Evolutionary conservation across 176 grass and related monocot genomes (phyloP).

Genomic region (Bonia amplexicaulis): DNA sequence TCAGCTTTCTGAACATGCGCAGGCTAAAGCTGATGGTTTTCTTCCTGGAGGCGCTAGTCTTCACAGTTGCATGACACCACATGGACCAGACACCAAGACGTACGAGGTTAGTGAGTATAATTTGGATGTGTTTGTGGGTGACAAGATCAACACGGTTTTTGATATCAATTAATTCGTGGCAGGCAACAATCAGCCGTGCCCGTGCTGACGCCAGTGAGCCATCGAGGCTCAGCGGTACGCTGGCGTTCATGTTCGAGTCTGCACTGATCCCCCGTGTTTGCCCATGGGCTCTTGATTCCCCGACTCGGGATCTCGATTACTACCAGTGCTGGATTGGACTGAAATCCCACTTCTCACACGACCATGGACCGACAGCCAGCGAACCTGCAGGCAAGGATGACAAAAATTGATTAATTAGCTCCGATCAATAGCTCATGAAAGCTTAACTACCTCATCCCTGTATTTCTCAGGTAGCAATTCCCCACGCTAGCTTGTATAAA

Average conservation of each 20-base stretch:
- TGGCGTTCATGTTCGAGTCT: constrained; percentile 96
- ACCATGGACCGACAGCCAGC: background rate
- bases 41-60: constrained; percentile 90
- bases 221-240: constrained; percentile 43
- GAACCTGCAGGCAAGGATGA: background rate
- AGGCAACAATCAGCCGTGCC: constrained; percentile 50
- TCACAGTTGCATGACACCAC: constrained; percentile 91
- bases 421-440: background rate
- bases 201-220: constrained; percentile 39
- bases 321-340: constrained; percentile 91
- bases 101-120: constrained; percentile 51
- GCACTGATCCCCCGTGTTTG: constrained; percentile 74
- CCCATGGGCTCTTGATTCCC: constrained; percentile 74
- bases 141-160: background rate
- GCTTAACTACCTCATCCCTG: background rate
- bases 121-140: background rate
- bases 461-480: background rate
- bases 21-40: constrained; percentile 95
- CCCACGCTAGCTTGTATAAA: background rate
- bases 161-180: background rate
- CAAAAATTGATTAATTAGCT: too few relatives aligned
- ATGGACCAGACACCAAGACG: constrained; percentile 87
- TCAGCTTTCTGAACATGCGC: background rate
- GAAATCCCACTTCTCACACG: constrained; percentile 62
- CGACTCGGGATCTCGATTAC: constrained; percentile 55